phyloP scores from a whole-genome alignment of 495 filamentous ascomycete genomes.

The Penicillium soppii region DNA sequence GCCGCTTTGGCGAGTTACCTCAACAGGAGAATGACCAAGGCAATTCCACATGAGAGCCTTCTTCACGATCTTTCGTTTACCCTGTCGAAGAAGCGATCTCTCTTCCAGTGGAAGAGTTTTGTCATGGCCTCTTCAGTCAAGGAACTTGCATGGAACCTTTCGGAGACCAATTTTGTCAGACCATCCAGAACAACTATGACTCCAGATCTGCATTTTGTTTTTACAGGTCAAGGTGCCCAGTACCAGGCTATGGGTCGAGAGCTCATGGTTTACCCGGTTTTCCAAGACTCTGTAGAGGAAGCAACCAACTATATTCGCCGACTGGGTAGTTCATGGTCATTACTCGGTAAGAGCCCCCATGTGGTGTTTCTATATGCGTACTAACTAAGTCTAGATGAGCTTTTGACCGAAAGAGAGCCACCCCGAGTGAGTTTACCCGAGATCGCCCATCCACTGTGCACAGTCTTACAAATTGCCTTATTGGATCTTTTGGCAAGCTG shows the following conservation, averaged over 20 bases:
- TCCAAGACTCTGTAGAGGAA: slow-evolving; percentile 21
- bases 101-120: slow-evolving; percentile 27
- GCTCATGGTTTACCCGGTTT: slow-evolving; percentile 28
- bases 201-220: slow-evolving; percentile 24
- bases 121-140: slow-evolving; percentile 19
- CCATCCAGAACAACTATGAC: slow-evolving; percentile 7
- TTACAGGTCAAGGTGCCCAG: slow-evolving; percentile 40
- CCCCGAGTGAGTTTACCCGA: slow-evolving; percentile 26
- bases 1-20: slow-evolving; percentile 22
- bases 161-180: slow-evolving; percentile 15
- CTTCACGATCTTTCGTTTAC: slow-evolving; percentile 28
- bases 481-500: slow-evolving; percentile 35
- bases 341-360: slow-evolving; percentile 22
- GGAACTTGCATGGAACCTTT: slow-evolving; percentile 22
- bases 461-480: slow-evolving; percentile 43
- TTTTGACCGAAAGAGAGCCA: slow-evolving; percentile 12
- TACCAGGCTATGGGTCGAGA: slow-evolving; percentile 33
- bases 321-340: slow-evolving; percentile 31
- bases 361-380: slow-evolving; percentile 21
- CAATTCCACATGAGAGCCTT: slow-evolving; percentile 4
- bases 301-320: slow-evolving; percentile 23
- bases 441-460: slow-evolving; percentile 39
- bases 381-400: slow-evolving; percentile 14
- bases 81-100: slow-evolving; percentile 18
- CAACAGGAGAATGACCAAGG: not conserved